Evolutionary conservation across 2,329 filamentous ascomycete species (phyloP), one percentile per base, ranked within the genome.

Genomic region (Paramyrothecium roridum): DNA sequence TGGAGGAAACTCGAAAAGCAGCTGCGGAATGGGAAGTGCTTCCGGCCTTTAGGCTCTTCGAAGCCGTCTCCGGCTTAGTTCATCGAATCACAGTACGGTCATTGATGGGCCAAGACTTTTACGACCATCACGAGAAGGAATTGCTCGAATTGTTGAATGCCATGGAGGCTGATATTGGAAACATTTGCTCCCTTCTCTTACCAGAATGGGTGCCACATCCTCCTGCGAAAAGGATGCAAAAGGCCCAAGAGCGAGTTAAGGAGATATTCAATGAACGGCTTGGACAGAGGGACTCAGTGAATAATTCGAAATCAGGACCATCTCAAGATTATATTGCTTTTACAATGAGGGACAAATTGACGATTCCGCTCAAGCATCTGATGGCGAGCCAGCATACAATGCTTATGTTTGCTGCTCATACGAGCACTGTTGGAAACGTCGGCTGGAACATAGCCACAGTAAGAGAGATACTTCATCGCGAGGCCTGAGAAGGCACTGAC

Each of bases 21-120:
- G 60, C 57, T 1, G 46, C 51, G n/a, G 52, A 53, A 21, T 60
- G 60, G 57, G 54, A 55, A 2, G 52, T 54, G 17, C 21, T 21
- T 4, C 7, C 21, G 2, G 47, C 56, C 37, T 43, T 58, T 20
- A 52, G 52, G 20, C 52, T 61, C 2, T 63, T 61, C 50, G 54
- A 56, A 1, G 49, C 54, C 2, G 43, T 59, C 1, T 57, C 60
- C 8, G 50, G 52, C 8, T 30, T 63, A 26, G 45, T 54, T n/a
- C 58, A 59, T 52, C 57, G 59, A 1, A 54, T 54, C 40, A 46
- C 54, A 12, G 56, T 61, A 7, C 54, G 55, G 3, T 54, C 52
- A 1, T 30, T 62, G 20, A 57, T 62, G 57, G 61, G 60, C 46
- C 53, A 59, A 11, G 60, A 62, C 57, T 63, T 61, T 52, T 60